These are phyloP conservation scores for Paraphoma sp. DNA, from an alignment of 2,329 filamentous ascomycete species.

Conservation along the genomic window DNA sequence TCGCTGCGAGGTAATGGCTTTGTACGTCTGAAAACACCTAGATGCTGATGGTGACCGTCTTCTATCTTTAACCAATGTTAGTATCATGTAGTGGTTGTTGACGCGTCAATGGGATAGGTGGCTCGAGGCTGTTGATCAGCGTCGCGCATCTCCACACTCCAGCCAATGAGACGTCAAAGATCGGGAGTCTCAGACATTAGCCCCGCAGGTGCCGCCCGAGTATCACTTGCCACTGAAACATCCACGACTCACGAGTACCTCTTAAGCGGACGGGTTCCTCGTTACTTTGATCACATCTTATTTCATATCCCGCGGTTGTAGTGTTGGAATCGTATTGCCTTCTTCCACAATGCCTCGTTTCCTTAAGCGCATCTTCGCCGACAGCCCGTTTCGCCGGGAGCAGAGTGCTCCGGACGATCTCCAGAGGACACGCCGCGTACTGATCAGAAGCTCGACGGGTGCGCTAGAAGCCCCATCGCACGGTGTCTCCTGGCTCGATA, in stretches of 20 bases:
- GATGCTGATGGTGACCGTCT: too few species aligned
- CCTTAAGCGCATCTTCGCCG: conserved; percentile 28
- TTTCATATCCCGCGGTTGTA: background rate
- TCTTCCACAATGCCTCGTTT: conserved; percentile 24
- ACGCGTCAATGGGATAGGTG: background rate
- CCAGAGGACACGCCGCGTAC: conserved; percentile 28
- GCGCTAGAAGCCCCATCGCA: conserved; percentile 14
- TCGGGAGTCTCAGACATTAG: conserved; percentile 3
- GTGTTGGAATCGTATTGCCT: background rate
- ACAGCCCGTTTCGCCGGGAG: conserved; percentile 27
- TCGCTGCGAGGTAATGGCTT: too few species aligned
- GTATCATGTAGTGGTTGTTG: too few species aligned
- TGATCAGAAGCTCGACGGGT: conserved; percentile 17
- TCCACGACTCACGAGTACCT: conserved; percentile 4
- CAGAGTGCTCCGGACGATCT: conserved; percentile 17
- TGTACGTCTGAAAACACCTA: too few species aligned
- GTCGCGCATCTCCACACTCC: background rate
- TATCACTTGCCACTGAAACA: conserved; percentile 12
- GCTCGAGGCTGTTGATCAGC: background rate
- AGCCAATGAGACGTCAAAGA: conserved; percentile 10
- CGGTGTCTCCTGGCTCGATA: conserved; percentile 15
- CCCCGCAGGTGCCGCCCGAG: conserved; percentile 13
- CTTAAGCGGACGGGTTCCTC: conserved; percentile 7
- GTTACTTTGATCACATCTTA: background rate
- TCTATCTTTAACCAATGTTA: too few species aligned